phyloP scores from a whole-genome alignment of 176 grass and related monocot species.

The Zea luxurians region DNA sequence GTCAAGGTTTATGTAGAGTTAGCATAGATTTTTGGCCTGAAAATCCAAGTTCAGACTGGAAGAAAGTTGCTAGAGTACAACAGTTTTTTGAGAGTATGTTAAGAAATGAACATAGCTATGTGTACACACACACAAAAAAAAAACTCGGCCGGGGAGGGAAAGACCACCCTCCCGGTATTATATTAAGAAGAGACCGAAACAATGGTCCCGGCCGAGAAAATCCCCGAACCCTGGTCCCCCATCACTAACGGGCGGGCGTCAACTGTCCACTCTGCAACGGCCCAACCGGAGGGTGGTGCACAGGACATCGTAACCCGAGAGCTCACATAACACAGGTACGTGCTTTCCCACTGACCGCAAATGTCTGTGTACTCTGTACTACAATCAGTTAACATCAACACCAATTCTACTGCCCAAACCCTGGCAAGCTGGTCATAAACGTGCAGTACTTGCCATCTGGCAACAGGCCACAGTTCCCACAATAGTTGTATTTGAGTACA shows the following conservation, averaged over 20 bases:
- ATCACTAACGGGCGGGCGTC: too few species aligned
- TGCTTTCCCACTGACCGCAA: neutral
- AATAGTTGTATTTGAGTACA: constrained; percentile 2
- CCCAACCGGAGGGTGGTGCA: too few species aligned
- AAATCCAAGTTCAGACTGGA: neutral
- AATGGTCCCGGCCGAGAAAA: too few species aligned
- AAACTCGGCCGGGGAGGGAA: too few species aligned
- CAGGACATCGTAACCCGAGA: too few species aligned
- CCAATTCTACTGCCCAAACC: neutral
- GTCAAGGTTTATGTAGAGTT: neutral
- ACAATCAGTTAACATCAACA: neutral
- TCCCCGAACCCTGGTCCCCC: too few species aligned
- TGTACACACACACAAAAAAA: neutral
- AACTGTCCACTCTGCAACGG: too few species aligned
- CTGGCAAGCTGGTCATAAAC: neutral
- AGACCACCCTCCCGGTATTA: too few species aligned
- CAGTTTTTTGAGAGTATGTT: neutral
- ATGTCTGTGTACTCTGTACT: neutral
- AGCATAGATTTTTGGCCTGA: neutral
- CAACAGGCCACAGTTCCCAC: constrained; percentile 2
- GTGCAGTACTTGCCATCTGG: neutral
- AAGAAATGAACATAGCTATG: neutral
- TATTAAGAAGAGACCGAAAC: too few species aligned
- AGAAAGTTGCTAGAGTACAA: neutral
- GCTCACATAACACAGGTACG: neutral